Evolutionary conservation across 371 early-diverging fungal species (phyloP), one percentile per base, ranked within the genome.

Genomic region (Mucor mucedo): DNA sequence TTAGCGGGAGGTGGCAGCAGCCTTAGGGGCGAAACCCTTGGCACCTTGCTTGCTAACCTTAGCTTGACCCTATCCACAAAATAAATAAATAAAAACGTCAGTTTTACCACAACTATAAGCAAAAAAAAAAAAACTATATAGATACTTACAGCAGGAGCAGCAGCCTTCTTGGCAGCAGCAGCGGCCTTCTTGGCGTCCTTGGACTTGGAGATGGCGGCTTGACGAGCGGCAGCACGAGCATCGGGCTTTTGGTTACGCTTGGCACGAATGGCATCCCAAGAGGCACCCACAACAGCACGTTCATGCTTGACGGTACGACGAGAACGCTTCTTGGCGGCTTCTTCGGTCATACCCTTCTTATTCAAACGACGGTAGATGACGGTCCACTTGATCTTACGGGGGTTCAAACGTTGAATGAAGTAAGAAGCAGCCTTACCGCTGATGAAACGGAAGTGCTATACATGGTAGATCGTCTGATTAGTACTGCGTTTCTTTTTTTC

Each of bases 311-410:
- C 96, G 60, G 91, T 85, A 75, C 92, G 90, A 79, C 93, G 92
- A 67, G 93, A 88, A 77, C 95, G 91, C 94, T 96, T 98, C 93
- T 96, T 96, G 84, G 93, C 78, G 55, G 89, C 87, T 85, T 96
- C 97, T 80, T 94, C 95, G 75, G 92, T 91, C 81, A 94, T 89
- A 82, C 96, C 98, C 95, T 98, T 98, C 91, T 95, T 94, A 92
- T 97, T 94, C 78, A 95, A 87, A 83, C 94, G 95, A 82, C 98
- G 95, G 94, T 90, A 97, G 73, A 96, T 92, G 44, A 89, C 85
- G 58, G 98, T 97, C 98, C 98, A 98, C 85, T 89, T 86, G 77
- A 97, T 88, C 90, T 96, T 96, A 77, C 97, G 94, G 56, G 97
- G 96, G 90, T 97, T 98, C 87, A 91, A 87, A 75, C 91, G 89